Evolutionary conservation across 345 rosid genomes (phyloP).

Genomic region (Laguncularia racemosa): DNA sequence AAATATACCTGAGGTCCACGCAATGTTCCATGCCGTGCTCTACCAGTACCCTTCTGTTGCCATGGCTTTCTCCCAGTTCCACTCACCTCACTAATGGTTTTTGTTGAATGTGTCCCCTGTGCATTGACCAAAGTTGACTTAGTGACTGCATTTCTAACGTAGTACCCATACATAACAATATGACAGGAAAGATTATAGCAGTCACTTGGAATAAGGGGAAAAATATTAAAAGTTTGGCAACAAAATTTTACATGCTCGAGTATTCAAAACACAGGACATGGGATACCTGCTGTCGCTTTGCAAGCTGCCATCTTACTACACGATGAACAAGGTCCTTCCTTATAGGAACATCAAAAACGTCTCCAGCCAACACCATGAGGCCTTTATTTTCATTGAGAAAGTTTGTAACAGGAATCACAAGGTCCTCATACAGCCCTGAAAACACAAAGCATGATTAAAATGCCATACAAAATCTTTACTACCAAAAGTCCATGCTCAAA

Average conservation of each 20-base stretch:
- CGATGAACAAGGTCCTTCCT: constrained; percentile 88
- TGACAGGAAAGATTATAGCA: not conserved
- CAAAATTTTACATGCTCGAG: not conserved
- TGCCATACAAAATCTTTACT: not conserved
- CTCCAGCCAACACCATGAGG: constrained; percentile 80
- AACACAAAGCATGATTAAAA: constrained; percentile 4
- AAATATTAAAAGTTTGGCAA: not conserved
- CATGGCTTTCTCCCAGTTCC: constrained; percentile 95
- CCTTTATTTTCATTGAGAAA: constrained; percentile 73
- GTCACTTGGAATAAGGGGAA: not conserved
- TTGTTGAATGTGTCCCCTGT: constrained; percentile 94
- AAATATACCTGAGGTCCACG: constrained; percentile 81
- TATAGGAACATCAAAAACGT: constrained; percentile 88
- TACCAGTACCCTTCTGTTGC: constrained; percentile 82
- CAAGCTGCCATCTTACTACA: constrained; percentile 87
- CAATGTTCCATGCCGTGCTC: constrained; percentile 82
- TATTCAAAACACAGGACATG: constrained; percentile 5
- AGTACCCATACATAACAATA: not conserved
- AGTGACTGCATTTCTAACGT: constrained; percentile 1
- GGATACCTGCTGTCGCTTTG: constrained; percentile 80
- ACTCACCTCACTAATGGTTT: constrained; percentile 89
- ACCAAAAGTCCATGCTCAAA: not conserved
- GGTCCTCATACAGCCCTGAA: constrained; percentile 69
- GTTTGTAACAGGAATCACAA: constrained; percentile 74
- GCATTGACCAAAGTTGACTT: constrained; percentile 1